phyloP scores from a whole-genome alignment of 2,329 filamentous ascomycete species.

The Ophiostoma novo-ulmi region DNA sequence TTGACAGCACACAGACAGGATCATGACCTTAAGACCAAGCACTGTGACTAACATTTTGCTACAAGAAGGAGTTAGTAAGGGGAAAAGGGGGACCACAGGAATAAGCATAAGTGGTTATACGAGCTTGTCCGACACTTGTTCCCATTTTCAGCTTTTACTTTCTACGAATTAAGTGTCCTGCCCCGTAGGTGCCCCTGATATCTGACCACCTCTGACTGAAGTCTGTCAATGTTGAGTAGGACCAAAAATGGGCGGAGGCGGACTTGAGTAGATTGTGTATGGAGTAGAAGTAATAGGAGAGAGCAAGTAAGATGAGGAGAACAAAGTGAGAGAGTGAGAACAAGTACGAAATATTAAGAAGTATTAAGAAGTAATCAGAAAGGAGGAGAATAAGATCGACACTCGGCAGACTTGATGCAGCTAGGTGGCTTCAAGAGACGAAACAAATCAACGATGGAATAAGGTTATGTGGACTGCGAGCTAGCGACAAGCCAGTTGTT shows the following conservation, averaged over 20 bases:
- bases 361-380: background rate
- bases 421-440: background rate
- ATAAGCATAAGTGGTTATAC: slow-evolving; percentile 9
- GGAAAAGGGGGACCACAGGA: background rate
- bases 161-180: background rate
- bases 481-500: background rate
- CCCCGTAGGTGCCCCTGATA: background rate
- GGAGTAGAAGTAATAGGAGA: too few relatives aligned
- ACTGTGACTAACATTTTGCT: too few relatives aligned
- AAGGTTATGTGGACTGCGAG: slow-evolving; percentile 8
- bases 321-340: background rate
- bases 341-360: background rate
- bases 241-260: background rate
- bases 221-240: background rate
- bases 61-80: too few relatives aligned
- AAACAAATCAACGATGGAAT: background rate
- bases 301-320: background rate
- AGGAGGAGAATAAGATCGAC: background rate
- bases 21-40: background rate
- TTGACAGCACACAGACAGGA: slow-evolving; percentile 4
- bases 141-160: background rate
- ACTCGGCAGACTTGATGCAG: background rate
- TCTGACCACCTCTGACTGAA: background rate
- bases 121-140: background rate
- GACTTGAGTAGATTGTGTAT: too few relatives aligned